Percentiles rank a stretch among this genome's conserved stretches.
These are phyloP conservation scores for Paxillus ammoniavirescens DNA, from an alignment of 768 basidiomycete genomes.

Conservation along the genomic window DNA sequence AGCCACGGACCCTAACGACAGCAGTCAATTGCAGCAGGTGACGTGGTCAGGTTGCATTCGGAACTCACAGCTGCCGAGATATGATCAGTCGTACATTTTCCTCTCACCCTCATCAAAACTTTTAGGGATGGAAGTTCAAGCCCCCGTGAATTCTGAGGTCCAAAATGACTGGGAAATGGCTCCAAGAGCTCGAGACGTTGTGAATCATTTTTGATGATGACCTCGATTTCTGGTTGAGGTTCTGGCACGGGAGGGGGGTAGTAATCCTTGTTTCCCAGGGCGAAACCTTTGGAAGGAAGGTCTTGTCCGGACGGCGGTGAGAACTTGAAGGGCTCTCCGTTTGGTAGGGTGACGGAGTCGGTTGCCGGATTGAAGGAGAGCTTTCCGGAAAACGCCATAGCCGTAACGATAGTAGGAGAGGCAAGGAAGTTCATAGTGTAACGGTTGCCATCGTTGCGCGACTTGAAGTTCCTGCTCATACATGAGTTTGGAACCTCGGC, in stretches of 20 bases:
- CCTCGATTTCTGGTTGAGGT: slow-evolving; percentile 72
- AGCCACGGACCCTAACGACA: slow-evolving; percentile 85
- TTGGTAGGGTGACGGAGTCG: slow-evolving; percentile 64
- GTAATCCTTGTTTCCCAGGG: slow-evolving; percentile 67
- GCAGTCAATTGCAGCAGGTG: slow-evolving; percentile 3
- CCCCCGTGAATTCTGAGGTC: slow-evolving; percentile 43
- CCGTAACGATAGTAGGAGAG: slow-evolving; percentile 95
- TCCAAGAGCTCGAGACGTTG: slow-evolving; percentile 84
- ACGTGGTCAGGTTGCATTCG: background rate
- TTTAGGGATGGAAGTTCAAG: slow-evolving; percentile 80
- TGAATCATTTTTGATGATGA: slow-evolving; percentile 76
- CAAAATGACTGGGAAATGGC: slow-evolving; percentile 82
- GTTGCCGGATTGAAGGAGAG: slow-evolving; percentile 92
- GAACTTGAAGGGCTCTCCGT: slow-evolving; percentile 83
- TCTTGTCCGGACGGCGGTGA: slow-evolving; percentile 79
- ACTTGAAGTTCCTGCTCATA: slow-evolving; percentile 70
- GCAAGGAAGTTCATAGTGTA: slow-evolving; percentile 98
- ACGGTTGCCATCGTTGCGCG: slow-evolving; percentile 93
- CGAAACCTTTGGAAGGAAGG: slow-evolving; percentile 82
- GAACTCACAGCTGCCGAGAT: slow-evolving; percentile 87
- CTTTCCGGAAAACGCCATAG: slow-evolving; percentile 94
- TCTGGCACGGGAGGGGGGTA: slow-evolving; percentile 74
- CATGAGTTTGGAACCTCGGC: background rate
- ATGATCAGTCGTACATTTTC: slow-evolving; percentile 99
- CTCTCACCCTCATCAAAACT: slow-evolving; percentile 86